Evolutionary conservation across 164 flowering plant genomes (phyloP), one percentile per base, ranked within the genome.

Genomic region (Piper longum): DNA sequence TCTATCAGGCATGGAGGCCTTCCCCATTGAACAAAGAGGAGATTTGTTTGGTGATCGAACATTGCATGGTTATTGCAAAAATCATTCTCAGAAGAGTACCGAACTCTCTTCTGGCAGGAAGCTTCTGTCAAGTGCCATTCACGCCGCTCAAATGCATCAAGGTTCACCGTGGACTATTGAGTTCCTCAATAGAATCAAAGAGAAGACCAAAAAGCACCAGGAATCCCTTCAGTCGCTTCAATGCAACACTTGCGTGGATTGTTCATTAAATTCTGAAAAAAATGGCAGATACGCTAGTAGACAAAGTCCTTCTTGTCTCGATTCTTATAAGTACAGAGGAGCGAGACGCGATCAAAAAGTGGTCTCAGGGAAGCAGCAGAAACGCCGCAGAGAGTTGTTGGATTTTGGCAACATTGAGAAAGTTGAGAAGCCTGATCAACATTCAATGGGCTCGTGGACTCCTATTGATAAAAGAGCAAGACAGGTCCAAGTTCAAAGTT

Each of bases 131-230:
- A 80, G 74, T 61, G 88, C 91, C 16, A 73, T 83, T 57, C 71
- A 66, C 57, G 82, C 86, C 11, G 69, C 69, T 54, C 64, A 69
- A 55, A 67, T 64, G 62, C 87, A 70, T 63, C 72, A 77, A 67
- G 84, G 84, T 60, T 84, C 99, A 62, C 95, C 97, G 6, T 90
- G 96, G 97, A 88, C 91, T 8, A 73, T 78, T 17, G 95, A 88
- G 62, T 90, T 93, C 76, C 87, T 93, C 8, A 90, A 88, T 74
- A 80, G 83, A 77, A 70, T 93, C 60, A 81, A 79, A 72, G 91
- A 87, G 67, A 93, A 85, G 76, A 84, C 83, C 71, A 82, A 73
- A 73, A 63, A 69, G 67, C 84, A 76, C 26, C 74, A 78, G 70
- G 77, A 78, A 62, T 71, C 83, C 56, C 75, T 77, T 67, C 80